Evolutionary conservation across 106 monocot genomes (phyloP), one percentile per base, ranked within the genome.

Genomic region (Xerophyta viscosa): DNA sequence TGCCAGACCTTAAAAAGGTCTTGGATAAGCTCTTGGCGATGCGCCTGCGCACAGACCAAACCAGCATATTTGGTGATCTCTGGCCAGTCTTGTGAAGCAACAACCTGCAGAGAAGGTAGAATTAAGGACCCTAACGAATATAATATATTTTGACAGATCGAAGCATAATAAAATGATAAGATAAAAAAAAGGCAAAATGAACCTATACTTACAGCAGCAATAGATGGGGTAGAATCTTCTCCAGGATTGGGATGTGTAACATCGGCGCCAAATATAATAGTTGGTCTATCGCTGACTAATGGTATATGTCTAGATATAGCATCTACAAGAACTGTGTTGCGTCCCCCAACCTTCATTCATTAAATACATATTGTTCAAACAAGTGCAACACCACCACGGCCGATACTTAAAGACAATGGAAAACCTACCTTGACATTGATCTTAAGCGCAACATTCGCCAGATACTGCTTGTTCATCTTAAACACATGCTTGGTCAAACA

Each of bases 71-170:
- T 98, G 5, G 96, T 98, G 30, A 98, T 79, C 58, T 98, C 96
- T 28, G 96, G 96, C 96, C 96, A 98, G 44, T 98, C 96, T 72
- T 98, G 89, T 55, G 96, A 98, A 41, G 96, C 96, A 46, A 98
- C 89, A 33, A 98, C 96, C 89, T 96, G 59, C 8, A 41, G 42
- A 18, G 27, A 8, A n/a, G 10, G 29, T 18, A 30, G 21, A 22
- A n/a, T n/a, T n/a, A n/a, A n/a, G n/a, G n/a, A n/a, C n/a, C n/a
- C n/a, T n/a, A n/a, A n/a, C n/a, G n/a, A n/a, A n/a, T n/a, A n/a
- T n/a, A n/a, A n/a, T n/a, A n/a, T n/a, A n/a, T n/a, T n/a, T n/a
- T n/a, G n/a, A n/a, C n/a, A n/a, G n/a, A n/a, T n/a, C n/a, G n/a
- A n/a, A n/a, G n/a, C n/a, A n/a, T n/a, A n/a, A n/a, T n/a, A n/a